Base-by-base conservation (phyloP, 805 yeast genomes). In the Ogataea glucozyma region DNA sequence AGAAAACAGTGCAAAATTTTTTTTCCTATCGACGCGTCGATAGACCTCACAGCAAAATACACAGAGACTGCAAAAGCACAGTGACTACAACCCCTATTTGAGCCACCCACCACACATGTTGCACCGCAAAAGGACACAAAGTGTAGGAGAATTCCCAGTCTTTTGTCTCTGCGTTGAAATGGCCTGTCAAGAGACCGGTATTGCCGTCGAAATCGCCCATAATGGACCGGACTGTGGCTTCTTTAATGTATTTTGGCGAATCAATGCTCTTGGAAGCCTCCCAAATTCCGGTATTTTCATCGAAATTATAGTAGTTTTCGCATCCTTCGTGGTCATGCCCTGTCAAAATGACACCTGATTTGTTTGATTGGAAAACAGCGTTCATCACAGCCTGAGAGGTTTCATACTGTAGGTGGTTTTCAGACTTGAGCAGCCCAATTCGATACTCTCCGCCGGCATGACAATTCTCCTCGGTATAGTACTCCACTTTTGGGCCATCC, bases 251-350 rank as follows among this genome's bases (percentile, higher is more conserved):
- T n/a, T 60, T 56, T 14, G 56, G 62, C 10, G 67, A 51, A 6
- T 56, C 53, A 7, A 59, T 51, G 3, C 60, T 56, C 49, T 77
- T 79, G 0, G 77, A 61, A 0, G 89, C 85, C 5, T 62, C 71
- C 95, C 95, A 85, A 13, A 68, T 64, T 4, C 71, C 72, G 14
- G 59, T 57, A 1, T 60, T 58, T 7, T 49, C 47, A 38, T 73
- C 61, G 44, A 57, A 70, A 58, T 76, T 78, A 61, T 85, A 88
- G 62, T 75, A 72, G 26, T 81, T 76, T 52, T 80, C 83, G 60
- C 99, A 93, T 1, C 99, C 99, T 51, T 83, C 90, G 58, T 93
- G 99, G 59, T 93, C 99, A 65, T 93, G 99, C 1, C 99, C 99
- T 0, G 96, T 87, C 31, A 91, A 66, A 3, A 93, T 79, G 8